Base-by-base conservation (phyloP, 176 grass and related monocot species). In the Elaeis guineensis region DNA sequence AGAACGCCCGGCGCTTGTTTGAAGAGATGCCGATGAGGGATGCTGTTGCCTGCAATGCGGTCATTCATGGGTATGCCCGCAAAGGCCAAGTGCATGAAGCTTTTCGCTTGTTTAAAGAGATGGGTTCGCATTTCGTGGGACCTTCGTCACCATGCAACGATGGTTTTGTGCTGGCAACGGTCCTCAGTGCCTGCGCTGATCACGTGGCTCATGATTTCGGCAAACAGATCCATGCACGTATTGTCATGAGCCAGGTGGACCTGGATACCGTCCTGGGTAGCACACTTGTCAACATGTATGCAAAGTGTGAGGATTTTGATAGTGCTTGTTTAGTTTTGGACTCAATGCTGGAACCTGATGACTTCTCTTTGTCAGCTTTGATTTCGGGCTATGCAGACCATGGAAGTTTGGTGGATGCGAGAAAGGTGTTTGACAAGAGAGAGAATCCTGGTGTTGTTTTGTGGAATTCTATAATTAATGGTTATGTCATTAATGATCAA, bases 401-500 rank as follows among this genome's bases (percentile, higher is more conserved):
- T 65, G 75, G 78, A 58, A 77, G 58, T 32, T 55, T 85, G 50
- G 14, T 69, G 0, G 68, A 90, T 67, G 78, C 67, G 1, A 65
- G 77, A 25, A 22, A 4, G n/a, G 48, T 81, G 22, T 85, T 90
- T 51, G 58, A 70, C 15, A 59, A 19, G 67, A 52, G 63, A 66
- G 68, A 76, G 22, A 79, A 67, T 0, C 75, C 69, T 11, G 66
- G 55, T 21, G 62, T 76, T 76, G 75, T 62, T 17, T 17, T 90
- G 28, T 90, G 86, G 86, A 85, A 82, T 78, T 85, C 82, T 73
- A 22, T 90, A 20, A 85, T 90, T 32, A 75, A 69, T 73, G 86
- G 81, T 2, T 90, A 65, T 19, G 50, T 49, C 52, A 53, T 61
- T 22, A 73, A 55, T 16, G 50, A 44, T 51, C 67, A 71, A 58